These are phyloP conservation scores for Colletotrichum camelliae DNA, from an alignment of 2,329 filamentous ascomycete genomes.

Conservation along the genomic window DNA sequence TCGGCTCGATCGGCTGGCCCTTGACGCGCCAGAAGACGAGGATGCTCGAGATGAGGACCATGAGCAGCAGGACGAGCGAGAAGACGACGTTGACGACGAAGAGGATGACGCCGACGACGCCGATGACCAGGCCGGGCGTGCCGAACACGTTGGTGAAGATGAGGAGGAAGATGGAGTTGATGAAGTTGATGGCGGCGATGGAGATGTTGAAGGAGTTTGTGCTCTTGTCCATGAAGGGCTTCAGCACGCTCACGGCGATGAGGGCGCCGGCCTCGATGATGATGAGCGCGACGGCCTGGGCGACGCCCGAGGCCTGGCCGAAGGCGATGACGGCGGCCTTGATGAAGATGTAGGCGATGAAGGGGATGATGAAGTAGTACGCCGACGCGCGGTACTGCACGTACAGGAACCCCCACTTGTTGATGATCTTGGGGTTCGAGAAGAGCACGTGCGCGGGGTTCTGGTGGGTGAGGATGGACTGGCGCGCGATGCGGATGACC, in stretches of 20 bases:
- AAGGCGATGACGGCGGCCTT: constrained; percentile 91
- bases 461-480: constrained; percentile 89
- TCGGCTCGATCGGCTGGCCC: constrained; percentile 75
- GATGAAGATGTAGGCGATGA: constrained; percentile 77
- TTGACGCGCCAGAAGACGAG: constrained; percentile 87
- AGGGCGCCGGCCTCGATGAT: constrained; percentile 82
- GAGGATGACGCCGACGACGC: constrained; percentile 87
- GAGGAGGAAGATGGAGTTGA: constrained; percentile 88
- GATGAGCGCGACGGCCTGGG: constrained; percentile 85
- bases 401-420: constrained; percentile 98
- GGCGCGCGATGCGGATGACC: constrained; percentile 86
- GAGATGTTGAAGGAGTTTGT: constrained; percentile 96
- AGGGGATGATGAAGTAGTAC: constrained; percentile 91
- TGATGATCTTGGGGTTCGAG: constrained; percentile 88
- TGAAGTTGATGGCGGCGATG: constrained; percentile 87
- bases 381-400: constrained; percentile 95
- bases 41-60: constrained; percentile 68
- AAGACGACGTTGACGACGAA: constrained; percentile 91
- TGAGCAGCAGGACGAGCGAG: constrained; percentile 80
- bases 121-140: constrained; percentile 81
- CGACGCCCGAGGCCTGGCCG: constrained; percentile 71
- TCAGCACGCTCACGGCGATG: constrained; percentile 78
- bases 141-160: constrained; percentile 89
- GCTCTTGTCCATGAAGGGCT: constrained; percentile 99
- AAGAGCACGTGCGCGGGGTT: constrained; percentile 98